Evolutionary conservation across 202 grass and related monocot species (phyloP).

Genomic region (Elaeis oleifera): DNA sequence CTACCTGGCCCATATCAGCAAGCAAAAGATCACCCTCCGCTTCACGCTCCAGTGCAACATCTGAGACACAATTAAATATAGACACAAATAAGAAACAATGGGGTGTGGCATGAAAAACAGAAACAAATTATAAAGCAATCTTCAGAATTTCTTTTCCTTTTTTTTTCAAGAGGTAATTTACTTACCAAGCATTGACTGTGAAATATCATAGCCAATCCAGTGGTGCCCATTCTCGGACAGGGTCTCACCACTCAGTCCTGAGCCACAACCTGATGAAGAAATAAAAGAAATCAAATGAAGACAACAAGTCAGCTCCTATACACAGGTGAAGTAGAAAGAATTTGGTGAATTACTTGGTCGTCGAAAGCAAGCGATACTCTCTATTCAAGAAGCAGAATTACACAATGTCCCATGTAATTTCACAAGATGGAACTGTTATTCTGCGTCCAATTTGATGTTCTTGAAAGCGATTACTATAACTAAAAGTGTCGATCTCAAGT

Average conservation of each 20-base stretch:
- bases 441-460: no score
- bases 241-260: conserved; percentile 87
- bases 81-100: not conserved
- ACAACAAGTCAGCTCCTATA: not conserved
- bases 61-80: conserved; percentile 18
- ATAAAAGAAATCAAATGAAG: not conserved
- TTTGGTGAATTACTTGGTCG: no score
- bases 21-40: conserved; percentile 71
- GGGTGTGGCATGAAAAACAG: not conserved
- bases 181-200: conserved; percentile 84
- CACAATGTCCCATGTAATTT: no score
- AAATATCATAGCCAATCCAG: conserved; percentile 97
- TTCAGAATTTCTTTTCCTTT: not conserved
- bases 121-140: not conserved
- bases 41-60: conserved; percentile 75
- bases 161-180: not conserved
- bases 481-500: no score
- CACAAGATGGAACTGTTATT: no score
- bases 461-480: no score
- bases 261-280: conserved; percentile 62
- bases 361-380: no score
- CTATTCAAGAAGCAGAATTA: not conserved
- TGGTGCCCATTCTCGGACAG: conserved; percentile 76
- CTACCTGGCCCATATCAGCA: conserved; percentile 96
- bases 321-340: no score